phyloP scores from a whole-genome alignment of 2,329 filamentous ascomycete genomes.

The Endothia cerciana region DNA sequence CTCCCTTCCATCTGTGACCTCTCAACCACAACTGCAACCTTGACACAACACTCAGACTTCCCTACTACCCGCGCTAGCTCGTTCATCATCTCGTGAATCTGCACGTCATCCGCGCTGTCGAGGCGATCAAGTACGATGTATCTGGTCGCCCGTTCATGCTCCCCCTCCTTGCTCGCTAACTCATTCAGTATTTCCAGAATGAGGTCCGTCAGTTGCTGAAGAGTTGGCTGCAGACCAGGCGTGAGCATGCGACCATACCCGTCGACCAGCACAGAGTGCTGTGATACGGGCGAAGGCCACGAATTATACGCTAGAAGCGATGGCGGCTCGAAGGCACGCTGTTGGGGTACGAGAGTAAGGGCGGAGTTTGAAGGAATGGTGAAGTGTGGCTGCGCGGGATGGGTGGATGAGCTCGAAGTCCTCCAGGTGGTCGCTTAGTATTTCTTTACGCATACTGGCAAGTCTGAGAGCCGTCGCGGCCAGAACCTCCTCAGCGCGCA shows the following conservation, averaged over 20 bases:
- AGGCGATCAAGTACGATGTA: slow-evolving; percentile 17
- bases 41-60: background rate
- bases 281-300: background rate
- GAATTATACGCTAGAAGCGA: background rate
- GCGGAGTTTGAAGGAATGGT: background rate
- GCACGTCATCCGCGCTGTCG: slow-evolving; percentile 7
- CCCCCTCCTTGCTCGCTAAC: background rate
- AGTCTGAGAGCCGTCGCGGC: slow-evolving; percentile 10
- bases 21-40: slow-evolving; percentile 13
- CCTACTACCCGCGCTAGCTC: background rate
- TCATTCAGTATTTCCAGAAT: background rate
- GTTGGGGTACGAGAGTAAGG: background rate
- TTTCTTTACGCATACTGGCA: slow-evolving; percentile 3
- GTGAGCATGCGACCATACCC: background rate
- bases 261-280: background rate
- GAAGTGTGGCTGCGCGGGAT: background rate
- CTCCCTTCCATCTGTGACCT: slow-evolving; percentile 8
- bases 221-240: background rate
- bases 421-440: background rate
- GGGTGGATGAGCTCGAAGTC: background rate
- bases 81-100: slow-evolving; percentile 1
- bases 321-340: background rate
- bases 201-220: background rate
- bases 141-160: background rate
- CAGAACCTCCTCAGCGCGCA: background rate